These are phyloP conservation scores for Pluteus cervinus DNA, from an alignment of 768 basidiomycete species.

Conservation along the genomic window DNA sequence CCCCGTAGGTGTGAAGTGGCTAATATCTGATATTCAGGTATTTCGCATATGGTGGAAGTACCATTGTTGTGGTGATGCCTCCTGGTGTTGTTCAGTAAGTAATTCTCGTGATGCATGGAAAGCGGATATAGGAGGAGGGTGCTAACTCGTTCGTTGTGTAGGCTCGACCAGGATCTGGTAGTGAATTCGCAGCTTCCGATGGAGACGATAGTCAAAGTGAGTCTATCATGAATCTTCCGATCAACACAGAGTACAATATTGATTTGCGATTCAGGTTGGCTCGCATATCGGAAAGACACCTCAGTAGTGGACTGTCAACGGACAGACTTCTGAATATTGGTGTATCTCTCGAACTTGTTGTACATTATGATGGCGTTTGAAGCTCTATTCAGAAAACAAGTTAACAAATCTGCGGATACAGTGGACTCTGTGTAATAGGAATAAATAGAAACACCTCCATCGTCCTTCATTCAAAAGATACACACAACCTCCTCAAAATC, in stretches of 20 bases:
- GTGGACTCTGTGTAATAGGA: too few relatives aligned
- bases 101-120: not conserved
- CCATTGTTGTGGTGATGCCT: constrained; percentile 57
- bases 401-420: constrained; percentile 3
- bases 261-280: too few relatives aligned
- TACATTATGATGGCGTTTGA: not conserved
- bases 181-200: constrained; percentile 44
- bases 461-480: too few relatives aligned
- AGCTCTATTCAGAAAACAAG: constrained; percentile 4
- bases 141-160: constrained; percentile 12
- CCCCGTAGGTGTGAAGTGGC: not conserved
- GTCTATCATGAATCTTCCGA: too few relatives aligned
- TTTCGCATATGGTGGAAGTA: constrained; percentile 78
- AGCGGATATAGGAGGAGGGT: not conserved
- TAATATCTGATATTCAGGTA: constrained; percentile 31
- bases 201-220: constrained; percentile 66
- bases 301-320: not conserved
- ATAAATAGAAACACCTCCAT: too few relatives aligned
- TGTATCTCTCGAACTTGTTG: too few relatives aligned
- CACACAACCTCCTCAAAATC: too few relatives aligned
- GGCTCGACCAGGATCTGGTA: constrained; percentile 60
- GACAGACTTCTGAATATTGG: not conserved
- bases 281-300: constrained; percentile 26
- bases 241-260: too few relatives aligned
- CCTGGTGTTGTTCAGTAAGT: constrained; percentile 38